phyloP scores from a whole-genome alignment of 257 asterid genomes.

The Agastache rugosa region DNA sequence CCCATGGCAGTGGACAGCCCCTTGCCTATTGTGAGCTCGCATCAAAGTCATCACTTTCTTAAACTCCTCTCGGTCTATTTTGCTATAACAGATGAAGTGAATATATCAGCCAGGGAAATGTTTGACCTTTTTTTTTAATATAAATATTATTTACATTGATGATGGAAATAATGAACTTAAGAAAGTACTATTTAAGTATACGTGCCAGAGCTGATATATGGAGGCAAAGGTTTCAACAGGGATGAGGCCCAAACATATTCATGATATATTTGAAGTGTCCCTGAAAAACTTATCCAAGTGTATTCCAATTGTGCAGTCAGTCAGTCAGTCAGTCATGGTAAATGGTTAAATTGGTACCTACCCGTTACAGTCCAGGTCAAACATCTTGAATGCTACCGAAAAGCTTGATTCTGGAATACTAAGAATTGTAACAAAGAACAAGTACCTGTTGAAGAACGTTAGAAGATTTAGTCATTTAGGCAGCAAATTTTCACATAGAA shows the following conservation, averaged over 20 bases:
- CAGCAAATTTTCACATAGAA: conserved; percentile 18
- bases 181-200: neutral
- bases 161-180: conserved; percentile 9
- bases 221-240: conserved; percentile 29
- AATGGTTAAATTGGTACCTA: conserved; percentile 45
- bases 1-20: conserved; percentile 73
- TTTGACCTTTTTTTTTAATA: conserved; percentile 13
- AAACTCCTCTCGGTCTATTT: conserved; percentile 79
- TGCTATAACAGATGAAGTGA: conserved; percentile 46
- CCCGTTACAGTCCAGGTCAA: conserved; percentile 85
- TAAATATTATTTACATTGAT: conserved; percentile 6
- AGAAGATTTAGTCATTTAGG: conserved; percentile 33
- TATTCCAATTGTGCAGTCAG: neutral
- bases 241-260: conserved; percentile 6
- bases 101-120: conserved; percentile 26
- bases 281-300: neutral
- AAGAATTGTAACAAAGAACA: conserved; percentile 88
- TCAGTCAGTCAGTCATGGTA: conserved; percentile 21
- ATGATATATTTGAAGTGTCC: conserved; percentile 6
- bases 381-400: conserved; percentile 94
- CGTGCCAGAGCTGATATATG: neutral
- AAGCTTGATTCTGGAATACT: conserved; percentile 93
- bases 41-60: conserved; percentile 88
- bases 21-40: conserved; percentile 92
- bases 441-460: conserved; percentile 63